Percentiles rank a stretch among this genome's conserved stretches.
phyloP scores from a whole-genome alignment of 2,329 filamentous ascomycete species.

The Saccharata proteae region DNA sequence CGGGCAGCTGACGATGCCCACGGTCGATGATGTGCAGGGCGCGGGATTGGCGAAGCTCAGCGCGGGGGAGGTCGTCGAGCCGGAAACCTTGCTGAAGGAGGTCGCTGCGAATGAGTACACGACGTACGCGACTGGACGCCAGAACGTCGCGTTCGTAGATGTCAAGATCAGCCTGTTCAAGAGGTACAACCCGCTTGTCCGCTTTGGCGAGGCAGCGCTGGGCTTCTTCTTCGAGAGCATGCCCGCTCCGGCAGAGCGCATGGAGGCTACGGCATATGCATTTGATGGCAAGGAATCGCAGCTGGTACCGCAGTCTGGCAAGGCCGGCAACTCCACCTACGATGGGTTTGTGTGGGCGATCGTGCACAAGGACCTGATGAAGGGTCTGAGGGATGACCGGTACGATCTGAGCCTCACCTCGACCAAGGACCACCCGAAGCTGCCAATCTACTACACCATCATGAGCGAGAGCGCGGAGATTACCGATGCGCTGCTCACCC shows the following conservation, averaged over 20 bases:
- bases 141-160: constrained; percentile 87
- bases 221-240: constrained; percentile 74
- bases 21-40: constrained; percentile 35
- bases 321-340: constrained; percentile 48
- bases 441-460: constrained; percentile 79
- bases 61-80: constrained; percentile 28
- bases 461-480: constrained; percentile 98
- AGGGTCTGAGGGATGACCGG: constrained; percentile 74
- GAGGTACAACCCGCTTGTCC: constrained; percentile 68
- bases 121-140: constrained; percentile 79
- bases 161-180: constrained; percentile 70
- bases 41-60: constrained; percentile 26
- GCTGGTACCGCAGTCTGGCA: constrained; percentile 54
- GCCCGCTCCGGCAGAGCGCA: constrained; percentile 53
- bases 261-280: constrained; percentile 69
- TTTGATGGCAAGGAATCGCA: constrained; percentile 86
- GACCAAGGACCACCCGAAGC: constrained; percentile 84
- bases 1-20: constrained; percentile 34
- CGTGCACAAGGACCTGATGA: constrained; percentile 93
- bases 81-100: constrained; percentile 62
- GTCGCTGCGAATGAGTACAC: constrained; percentile 78
- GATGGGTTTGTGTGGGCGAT: constrained; percentile 92
- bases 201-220: constrained; percentile 54
- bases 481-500: constrained; percentile 73
- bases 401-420: constrained; percentile 89